Base-by-base conservation (phyloP, 371 early-diverging fungal species). In the Lichtheimia ornata region DNA sequence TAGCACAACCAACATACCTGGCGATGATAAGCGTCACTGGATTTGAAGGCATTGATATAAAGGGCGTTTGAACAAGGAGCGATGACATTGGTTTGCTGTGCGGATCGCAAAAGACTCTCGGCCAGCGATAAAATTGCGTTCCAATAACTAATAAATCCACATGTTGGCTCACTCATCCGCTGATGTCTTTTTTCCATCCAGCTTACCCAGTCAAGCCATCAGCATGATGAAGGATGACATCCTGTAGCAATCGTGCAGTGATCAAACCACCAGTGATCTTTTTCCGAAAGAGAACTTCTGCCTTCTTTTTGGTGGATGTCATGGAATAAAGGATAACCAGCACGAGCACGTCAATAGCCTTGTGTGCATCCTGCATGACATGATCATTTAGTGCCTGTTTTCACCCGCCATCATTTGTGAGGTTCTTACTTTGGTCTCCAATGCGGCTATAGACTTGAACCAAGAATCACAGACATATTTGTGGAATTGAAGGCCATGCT, bases 401-500 rank as follows among this genome's bases (percentile, higher is more conserved):
- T 0, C 54, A 18, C n/a, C 13, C 3, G 45, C 18, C 20, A 47
- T 47, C 3, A 15, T 15, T 11, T 47, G 6, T 35, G 35, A 35
- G 11, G 11, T 2, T 35, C 35, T 35, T 61, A 61, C 61, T 13
- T 56, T 41, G 11, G 62, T 43, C 9, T 76, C 70, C 4, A 78
- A 44, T 6, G 82, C 87, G 0, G 67, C 64, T 42, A 91, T 82
- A 1, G 84, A 73, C 59, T 81, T 88, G 35, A 86, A 64, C 92
- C 92, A 92, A 2, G 86, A 81, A 50, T 88, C 90, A 51, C 87
- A 82, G 25, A 92, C 78, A 65, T 84, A 87, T 57, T 85, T 87
- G 60, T 89, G 86, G 56, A 86, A 84, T 30, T 87, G 81, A 17
- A 92, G 73, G 0, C 89, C 86, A 25, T 80, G 67, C 49, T 87